Base-by-base conservation (phyloP, 768 basidiomycete genomes). In the Tulasnella sp. region DNA sequence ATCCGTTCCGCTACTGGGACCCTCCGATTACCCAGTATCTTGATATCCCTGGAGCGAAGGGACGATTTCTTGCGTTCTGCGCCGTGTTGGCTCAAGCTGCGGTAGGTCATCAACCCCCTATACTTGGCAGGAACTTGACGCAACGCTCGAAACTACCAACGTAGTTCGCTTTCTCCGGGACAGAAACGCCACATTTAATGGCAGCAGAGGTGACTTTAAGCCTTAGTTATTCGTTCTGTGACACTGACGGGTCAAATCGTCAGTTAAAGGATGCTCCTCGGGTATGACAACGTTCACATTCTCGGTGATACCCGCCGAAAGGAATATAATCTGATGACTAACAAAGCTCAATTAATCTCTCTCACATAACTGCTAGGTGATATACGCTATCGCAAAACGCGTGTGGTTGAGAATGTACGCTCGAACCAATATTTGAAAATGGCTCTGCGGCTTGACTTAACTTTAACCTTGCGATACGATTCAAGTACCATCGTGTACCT, bases 121-220 rank as follows among this genome's bases (percentile, higher is more conserved):
- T 37, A 3, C 49, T 36, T 5, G 31, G 11, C 9, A 11, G n/a
- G n/a, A n/a, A n/a, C n/a, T n/a, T n/a, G n/a, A n/a, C n/a, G n/a
- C n/a, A n/a, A n/a, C n/a, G n/a, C n/a, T n/a, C n/a, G n/a, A n/a
- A n/a, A n/a, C 25, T 64, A n/a, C 3, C 17, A 31, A 3, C 5
- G 2, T 34, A 52, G 69, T 12, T 54, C 3, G 71, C 75, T 6
- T 76, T 42, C 69, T 39, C 71, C 38, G 75, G 75, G 12, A 54
- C 75, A 5, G 75, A 76, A 29, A 76, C 71, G 25, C 68, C 70
- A 3, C 22, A 39, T 19, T 49, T 76, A 3, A 68, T 68, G 15
- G 36, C 75, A 29, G 75, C 38, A 64, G 75, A 76, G 75, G 75
- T 71, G 22, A 39, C 71, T 72, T 25, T 39, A 42, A 72, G 71